Base-by-base conservation (phyloP, 805 yeast species). In the Ogataea trehaloabstinens region DNA sequence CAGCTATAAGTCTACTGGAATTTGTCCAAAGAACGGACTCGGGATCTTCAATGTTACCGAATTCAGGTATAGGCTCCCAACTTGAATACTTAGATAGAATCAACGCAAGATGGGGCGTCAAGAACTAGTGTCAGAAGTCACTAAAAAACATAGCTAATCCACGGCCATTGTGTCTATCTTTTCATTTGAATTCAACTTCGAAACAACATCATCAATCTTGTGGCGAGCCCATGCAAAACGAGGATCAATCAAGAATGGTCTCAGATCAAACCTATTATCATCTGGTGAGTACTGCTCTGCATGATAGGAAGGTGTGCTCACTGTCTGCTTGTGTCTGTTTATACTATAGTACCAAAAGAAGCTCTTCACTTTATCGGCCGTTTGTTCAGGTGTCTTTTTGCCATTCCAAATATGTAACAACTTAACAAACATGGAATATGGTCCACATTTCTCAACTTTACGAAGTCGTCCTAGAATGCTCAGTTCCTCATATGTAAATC, bases 241-340 rank as follows among this genome's bases (percentile, higher is more conserved):
- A 20, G 98, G 97, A 51, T 86, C 80, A 41, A 93, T 87, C 59
- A 95, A 70, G 62, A 93, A 89, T n/a, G 99, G 99, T 51, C 99
- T 74, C 55, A 95, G 69, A 60, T 93, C 99, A 62, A 85, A 93
- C 53, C 99, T 74, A 60, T 93, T 93, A 63, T 93, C 99, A 62
- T 93, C 99, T 1, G 99, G 97, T 2, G 98, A 90, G 58, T 93
- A 93, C 55, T 87, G 95, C 61, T 93, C 99, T 0, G 99, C 99
- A 55, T 93, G 99, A 57, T 93, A 93, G 25, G 95, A 77, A 11
- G 99, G 99, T 0, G 99, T 93, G 60, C 90, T 73, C n/a, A 91
- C 90, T 1, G 99, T 93, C 80, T 87, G 93, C 65, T 93, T 93
- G 64, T 93, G 99, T 55, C 99, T 80, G 63, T 93, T 93, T 41